Evolutionary conservation across 2,329 filamentous ascomycete species (phyloP).

Genomic region (Orbilia blumenaviensis): DNA sequence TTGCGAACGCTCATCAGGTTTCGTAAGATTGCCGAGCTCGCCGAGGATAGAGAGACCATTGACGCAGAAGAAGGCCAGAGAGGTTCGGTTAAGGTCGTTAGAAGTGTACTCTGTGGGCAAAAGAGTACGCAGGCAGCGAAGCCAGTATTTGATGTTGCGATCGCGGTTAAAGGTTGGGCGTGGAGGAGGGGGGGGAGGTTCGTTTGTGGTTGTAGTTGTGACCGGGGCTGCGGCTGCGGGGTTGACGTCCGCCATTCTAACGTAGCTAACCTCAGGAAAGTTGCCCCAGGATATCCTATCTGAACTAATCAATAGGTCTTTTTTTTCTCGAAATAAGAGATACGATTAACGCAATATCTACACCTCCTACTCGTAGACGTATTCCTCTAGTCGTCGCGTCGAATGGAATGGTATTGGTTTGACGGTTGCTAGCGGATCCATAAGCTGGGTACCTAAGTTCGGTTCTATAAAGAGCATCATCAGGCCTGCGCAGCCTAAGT

Average conservation of each 20-base stretch:
- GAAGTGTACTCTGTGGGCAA: slow-evolving; percentile 84
- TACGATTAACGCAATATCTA: neutral
- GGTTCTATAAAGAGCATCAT: no score
- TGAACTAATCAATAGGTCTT: neutral
- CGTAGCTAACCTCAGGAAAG: neutral
- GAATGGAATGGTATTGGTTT: neutral
- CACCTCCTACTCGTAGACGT: no score
- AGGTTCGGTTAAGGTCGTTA: slow-evolving; percentile 90
- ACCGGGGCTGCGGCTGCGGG: slow-evolving; percentile 8
- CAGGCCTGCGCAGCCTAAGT: no score
- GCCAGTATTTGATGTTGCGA: slow-evolving; percentile 88
- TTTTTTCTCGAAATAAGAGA: neutral
- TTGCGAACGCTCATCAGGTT: slow-evolving; percentile 65
- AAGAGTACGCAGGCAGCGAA: slow-evolving; percentile 81
- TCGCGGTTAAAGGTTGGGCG: slow-evolving; percentile 66
- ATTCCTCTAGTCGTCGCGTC: neutral
- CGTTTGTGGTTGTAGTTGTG: slow-evolving; percentile 15
- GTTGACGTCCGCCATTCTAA: slow-evolving; percentile 38
- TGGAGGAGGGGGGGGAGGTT: slow-evolving; percentile 19
- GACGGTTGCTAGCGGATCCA: neutral
- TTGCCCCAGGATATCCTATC: neutral
- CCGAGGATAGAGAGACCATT: slow-evolving; percentile 84
- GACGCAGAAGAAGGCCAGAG: slow-evolving; percentile 87
- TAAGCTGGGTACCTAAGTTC: neutral
- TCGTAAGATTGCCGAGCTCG: slow-evolving; percentile 67